A percentile compares a stretch with the other conserved stretches of the same genome.
These are phyloP conservation scores for Phytophthora cajani DNA, from an alignment of 352 stramenopile genomes.

Conservation along the genomic window DNA sequence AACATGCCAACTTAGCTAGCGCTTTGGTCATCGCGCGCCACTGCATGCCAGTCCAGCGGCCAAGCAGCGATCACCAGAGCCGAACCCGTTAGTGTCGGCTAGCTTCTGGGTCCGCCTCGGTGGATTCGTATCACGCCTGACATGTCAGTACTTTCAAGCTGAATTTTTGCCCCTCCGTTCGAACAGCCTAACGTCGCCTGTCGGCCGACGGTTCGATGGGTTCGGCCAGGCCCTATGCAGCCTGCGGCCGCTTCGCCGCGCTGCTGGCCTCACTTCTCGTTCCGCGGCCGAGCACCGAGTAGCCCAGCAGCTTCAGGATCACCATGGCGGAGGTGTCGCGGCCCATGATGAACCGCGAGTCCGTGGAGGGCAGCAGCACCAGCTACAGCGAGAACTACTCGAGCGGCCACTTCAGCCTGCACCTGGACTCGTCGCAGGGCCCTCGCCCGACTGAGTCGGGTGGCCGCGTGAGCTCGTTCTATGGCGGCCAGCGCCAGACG, in stretches of 20 bases:
- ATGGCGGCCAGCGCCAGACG: slow-evolving; percentile 40
- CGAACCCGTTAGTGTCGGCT: slow-evolving; percentile 5
- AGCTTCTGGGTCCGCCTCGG: background rate
- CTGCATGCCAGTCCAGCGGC: slow-evolving; percentile 1
- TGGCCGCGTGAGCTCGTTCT: slow-evolving; percentile 13
- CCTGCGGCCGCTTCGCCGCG: background rate
- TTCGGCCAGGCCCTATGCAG: background rate
- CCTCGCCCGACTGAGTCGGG: slow-evolving; percentile 38
- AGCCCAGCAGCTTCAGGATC: background rate
- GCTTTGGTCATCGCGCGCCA: background rate
- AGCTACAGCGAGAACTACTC: slow-evolving; percentile 23
- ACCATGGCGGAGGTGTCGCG: slow-evolving; percentile 29
- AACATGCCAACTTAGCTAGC: background rate
- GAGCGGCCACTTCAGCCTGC: slow-evolving; percentile 25
- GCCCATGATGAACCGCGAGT: background rate
- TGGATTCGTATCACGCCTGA: slow-evolving; percentile 13
- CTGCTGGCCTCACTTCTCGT: slow-evolving; percentile 16
- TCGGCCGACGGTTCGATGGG: background rate
- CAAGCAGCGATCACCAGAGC: background rate
- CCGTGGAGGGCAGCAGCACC: slow-evolving; percentile 13
- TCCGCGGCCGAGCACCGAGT: slow-evolving; percentile 6
- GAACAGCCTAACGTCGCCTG: slow-evolving; percentile 22
- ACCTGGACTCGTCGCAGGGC: slow-evolving; percentile 31
- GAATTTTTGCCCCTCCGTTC: background rate
- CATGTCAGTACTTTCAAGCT: slow-evolving; percentile 12